Conservation (phyloP, 1,139 yeast genomes). For the Suhomyces taliae region DNA sequence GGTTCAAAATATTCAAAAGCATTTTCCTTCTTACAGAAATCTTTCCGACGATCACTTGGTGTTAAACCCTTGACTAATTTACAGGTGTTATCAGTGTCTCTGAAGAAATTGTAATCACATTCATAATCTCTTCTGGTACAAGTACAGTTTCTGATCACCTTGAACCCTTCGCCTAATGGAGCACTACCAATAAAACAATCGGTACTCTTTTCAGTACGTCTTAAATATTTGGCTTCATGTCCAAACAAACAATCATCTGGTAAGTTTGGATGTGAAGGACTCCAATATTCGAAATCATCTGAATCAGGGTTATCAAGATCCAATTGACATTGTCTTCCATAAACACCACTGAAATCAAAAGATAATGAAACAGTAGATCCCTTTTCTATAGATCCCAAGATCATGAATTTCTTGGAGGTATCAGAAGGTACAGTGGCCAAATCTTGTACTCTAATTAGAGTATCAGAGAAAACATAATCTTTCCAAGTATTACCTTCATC, state of each 20-base stretch:
- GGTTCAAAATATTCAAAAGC: constrained; percentile 73
- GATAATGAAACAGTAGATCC: constrained; percentile 39
- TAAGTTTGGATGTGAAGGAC: constrained; percentile 68
- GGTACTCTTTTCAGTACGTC: constrained; percentile 58
- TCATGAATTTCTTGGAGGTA: constrained; percentile 68
- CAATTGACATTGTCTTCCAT: constrained; percentile 67
- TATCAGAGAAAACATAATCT: constrained; percentile 61
- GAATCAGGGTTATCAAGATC: constrained; percentile 57
- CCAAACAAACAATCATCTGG: constrained; percentile 81
- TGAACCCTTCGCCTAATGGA: constrained; percentile 63
- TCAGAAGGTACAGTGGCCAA: constrained; percentile 91
- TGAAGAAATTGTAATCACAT: constrained; percentile 83
- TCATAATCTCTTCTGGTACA: constrained; percentile 90
- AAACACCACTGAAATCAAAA: constrained; percentile 70
- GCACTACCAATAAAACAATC: constrained; percentile 85
- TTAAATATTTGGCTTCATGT: constrained; percentile 74
- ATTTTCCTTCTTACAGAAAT: constrained; percentile 56
- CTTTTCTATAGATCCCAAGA: constrained; percentile 25
- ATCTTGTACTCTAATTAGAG: constrained; percentile 60
- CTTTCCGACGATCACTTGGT: constrained; percentile 62
- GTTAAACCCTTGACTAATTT: constrained; percentile 69
- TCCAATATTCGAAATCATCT: constrained; percentile 83
- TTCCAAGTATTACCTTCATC: constrained; percentile 84
- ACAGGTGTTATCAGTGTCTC: constrained; percentile 81
- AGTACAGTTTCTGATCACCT: constrained; percentile 64